Percentiles rank a stretch among this genome's conserved stretches.
phyloP scores from a whole-genome alignment of 345 rosid genomes.

The Firmiana major region DNA sequence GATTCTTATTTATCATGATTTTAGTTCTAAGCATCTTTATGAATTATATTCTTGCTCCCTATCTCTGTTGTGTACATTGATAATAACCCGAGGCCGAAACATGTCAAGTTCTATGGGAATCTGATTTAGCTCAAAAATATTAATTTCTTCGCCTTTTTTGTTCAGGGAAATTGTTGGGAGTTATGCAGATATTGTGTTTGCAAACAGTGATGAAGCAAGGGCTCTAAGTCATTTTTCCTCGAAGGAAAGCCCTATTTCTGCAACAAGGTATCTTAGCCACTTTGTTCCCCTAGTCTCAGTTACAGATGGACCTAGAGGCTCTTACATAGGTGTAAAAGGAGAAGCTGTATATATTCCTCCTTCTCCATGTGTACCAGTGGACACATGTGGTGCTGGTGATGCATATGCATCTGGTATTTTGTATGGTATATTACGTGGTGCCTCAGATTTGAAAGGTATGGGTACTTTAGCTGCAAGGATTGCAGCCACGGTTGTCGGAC shows the following conservation, averaged over 20 bases:
- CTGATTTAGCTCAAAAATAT: not conserved
- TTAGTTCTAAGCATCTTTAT: not conserved
- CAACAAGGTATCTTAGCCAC: constrained; percentile 84
- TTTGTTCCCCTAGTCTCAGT: constrained; percentile 86
- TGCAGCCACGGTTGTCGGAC: constrained; percentile 87
- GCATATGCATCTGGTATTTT: constrained; percentile 91
- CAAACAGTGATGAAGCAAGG: constrained; percentile 86
- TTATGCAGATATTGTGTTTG: constrained; percentile 75
- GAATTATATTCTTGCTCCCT: not conserved
- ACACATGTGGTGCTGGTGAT: constrained; percentile 94
- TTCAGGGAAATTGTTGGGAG: constrained; percentile 85
- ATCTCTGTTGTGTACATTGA: not conserved
- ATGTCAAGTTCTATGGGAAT: not conserved
- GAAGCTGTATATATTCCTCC: constrained; percentile 91
- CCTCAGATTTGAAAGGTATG: constrained; percentile 70
- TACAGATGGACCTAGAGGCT: constrained; percentile 82
- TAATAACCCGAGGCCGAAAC: not conserved
- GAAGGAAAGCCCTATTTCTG: constrained; percentile 66
- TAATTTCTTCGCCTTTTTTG: not conserved
- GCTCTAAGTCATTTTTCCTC: constrained; percentile 74
- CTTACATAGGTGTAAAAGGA: constrained; percentile 91
- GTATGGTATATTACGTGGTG: constrained; percentile 70
- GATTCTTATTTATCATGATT: not conserved
- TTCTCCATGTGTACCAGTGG: constrained; percentile 71
- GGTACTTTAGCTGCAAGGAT: constrained; percentile 83